Base-by-base conservation (phyloP, 164 flowering plant species). In the Berberis vulgaris region DNA sequence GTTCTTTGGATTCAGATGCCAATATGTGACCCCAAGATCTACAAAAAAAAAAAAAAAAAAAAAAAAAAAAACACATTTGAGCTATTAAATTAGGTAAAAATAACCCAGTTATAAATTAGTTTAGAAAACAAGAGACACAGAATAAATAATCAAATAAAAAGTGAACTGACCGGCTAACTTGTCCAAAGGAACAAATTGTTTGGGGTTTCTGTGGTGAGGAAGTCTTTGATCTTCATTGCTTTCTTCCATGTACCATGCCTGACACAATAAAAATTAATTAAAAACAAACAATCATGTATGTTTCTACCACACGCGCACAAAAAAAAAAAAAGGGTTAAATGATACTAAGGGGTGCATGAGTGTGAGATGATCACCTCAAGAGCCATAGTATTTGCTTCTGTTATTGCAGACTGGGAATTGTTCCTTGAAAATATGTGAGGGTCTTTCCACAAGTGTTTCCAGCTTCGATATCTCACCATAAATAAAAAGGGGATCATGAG, bases 201-300 rank as follows among this genome's bases (percentile, higher is more conserved):
- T 79, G 1, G 94, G 88, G 63, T 79, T 69, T 52, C 80, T 77
- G 61, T 80, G 91, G 64, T 84, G 96, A 64, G 96, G 97, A 4
- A 89, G 91, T 75, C 90, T 77, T 54, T 78, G 82, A 63, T 89
- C 97, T 49, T 85, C 91, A 11, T 60, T 57, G 67, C 69, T 81
- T 39, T 93, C 97, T 5, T 93, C 83, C 96, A 82, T 84, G 63
- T 74, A 84, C 98, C 96, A 93, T 44, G 98, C 95, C 91, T 92
- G 75, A 50, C 57, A 42, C 2, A 3, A 39, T 9, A 1, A 13
- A 54, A 26, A 26, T 54, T 10, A 64, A 8, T 8, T 54, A 63
- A 45, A 52, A 2, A 8, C 43, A n/a, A 6, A 49, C 4, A 49
- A 13, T 53, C 7, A 40, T 0, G 5, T 11, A 6, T 46, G 0